Base-by-base conservation (phyloP, 2,329 filamentous ascomycete species). In the Colletotrichum tabaci region DNA sequence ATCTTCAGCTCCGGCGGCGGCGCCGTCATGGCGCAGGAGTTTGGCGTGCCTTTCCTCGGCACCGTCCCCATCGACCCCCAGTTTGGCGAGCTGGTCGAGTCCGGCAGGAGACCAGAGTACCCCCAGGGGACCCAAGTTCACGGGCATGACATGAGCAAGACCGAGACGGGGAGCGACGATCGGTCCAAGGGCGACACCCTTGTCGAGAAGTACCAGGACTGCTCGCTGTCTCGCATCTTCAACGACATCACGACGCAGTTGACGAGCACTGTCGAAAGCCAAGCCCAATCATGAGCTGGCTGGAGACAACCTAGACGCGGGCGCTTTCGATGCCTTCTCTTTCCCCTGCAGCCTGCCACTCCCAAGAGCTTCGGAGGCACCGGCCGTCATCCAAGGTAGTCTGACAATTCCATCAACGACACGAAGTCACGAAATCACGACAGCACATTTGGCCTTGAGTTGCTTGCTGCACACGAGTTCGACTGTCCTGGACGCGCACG, bases 1-100 rank as follows among this genome's bases (percentile, higher is more conserved):
- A 89, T 98, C 62, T 99, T 99, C 80, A 94, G 92, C 62, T 95
- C 93, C 66, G 96, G 96, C 4, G 96, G 96, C 4, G 96, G 96
- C 9, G 87, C 94, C 80, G 88, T 93, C 30, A 98, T 99, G 95
- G 95, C 96, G 8, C 84, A 89, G 58, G 95, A 98, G 76, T 96
- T 97, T 79, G 86, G 86, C 0, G 94, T 98, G 46, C 90, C 89
- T 18, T 98, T 98, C 77, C 82, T 98, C 64, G 96, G 95, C 2
- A 91, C 90, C 38, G 91, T 98, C 47, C 96, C 96, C 1, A 95
- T 99, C 78, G 96, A 99, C 83, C 94, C 95, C 23, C 94, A 95
- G 77, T 98, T 98, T 80, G 93, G 96, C 57, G 89, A 92, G 75
- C 82, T 99, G 77, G 90, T 99, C 52, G 96, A 98, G 81, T 94